phyloP scores from a whole-genome alignment of 805 yeast species.

The Barnettozyma vustinii region DNA sequence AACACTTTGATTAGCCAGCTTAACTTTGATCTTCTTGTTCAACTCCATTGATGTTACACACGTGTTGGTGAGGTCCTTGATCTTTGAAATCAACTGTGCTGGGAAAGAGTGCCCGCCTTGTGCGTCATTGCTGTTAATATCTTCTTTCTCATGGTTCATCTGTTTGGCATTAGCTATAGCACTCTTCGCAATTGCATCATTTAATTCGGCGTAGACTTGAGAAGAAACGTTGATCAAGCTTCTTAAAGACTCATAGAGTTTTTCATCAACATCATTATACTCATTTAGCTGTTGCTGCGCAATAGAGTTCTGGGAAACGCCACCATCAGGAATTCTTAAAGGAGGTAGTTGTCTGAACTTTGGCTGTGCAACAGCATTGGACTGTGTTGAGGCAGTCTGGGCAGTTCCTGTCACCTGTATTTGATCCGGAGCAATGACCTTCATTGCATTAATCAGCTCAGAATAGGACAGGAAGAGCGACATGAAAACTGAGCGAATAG shows the following conservation, averaged over 20 bases:
- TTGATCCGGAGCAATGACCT: constrained; percentile 27
- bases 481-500: constrained; percentile 57
- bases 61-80: constrained; percentile 70
- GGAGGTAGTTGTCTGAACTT: constrained; percentile 21
- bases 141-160: constrained; percentile 16
- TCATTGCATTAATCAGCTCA: constrained; percentile 66
- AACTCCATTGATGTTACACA: constrained; percentile 81
- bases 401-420: constrained; percentile 1
- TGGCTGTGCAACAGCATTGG: background rate
- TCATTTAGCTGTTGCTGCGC: constrained; percentile 26
- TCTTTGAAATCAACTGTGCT: constrained; percentile 50
- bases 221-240: constrained; percentile 65
- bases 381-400: constrained; percentile 10
- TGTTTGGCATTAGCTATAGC: constrained; percentile 48
- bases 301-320: constrained; percentile 3
- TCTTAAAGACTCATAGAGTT: constrained; percentile 57
- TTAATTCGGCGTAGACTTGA: constrained; percentile 71
- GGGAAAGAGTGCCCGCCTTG: constrained; percentile 18
- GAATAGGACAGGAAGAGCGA: constrained; percentile 57
- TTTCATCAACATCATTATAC: constrained; percentile 55
- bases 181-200: constrained; percentile 58
- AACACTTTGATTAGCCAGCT: constrained; percentile 38
- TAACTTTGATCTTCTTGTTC: constrained; percentile 56
- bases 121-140: constrained; percentile 21
- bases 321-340: constrained; percentile 20